These are phyloP conservation scores for Collybia nuda DNA, from an alignment of 768 basidiomycete species.

Conservation along the genomic window DNA sequence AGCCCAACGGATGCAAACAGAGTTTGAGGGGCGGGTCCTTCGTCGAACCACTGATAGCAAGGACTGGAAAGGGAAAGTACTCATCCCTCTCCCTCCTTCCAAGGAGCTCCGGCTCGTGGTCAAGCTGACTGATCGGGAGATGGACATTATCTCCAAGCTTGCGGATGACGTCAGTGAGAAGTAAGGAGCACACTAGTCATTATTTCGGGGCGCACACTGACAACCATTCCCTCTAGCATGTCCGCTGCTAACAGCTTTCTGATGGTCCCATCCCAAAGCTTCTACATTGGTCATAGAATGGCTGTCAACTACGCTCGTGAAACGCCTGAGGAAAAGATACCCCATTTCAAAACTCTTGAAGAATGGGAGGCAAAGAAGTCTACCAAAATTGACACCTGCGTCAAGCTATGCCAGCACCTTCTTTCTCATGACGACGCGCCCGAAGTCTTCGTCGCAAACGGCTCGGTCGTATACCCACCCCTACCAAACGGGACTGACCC, in stretches of 20 bases:
- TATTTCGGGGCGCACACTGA: neutral
- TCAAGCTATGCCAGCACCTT: slow-evolving; percentile 1
- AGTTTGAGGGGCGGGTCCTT: slow-evolving; percentile 7
- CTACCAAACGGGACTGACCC: neutral
- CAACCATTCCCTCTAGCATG: neutral
- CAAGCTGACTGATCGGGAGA: slow-evolving; percentile 1
- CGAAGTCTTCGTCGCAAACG: slow-evolving; percentile 4
- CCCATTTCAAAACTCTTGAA: slow-evolving; percentile 4
- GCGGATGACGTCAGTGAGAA: neutral
- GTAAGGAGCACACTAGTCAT: too few relatives aligned
- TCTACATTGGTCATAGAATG: slow-evolving; percentile 9
- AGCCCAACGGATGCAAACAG: slow-evolving; percentile 5
- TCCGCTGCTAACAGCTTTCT: neutral
- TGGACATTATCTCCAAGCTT: neutral
- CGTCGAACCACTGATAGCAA: slow-evolving; percentile 2
- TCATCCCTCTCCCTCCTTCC: slow-evolving; percentile 6
- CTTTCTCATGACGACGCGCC: slow-evolving; percentile 5
- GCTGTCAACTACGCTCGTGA: slow-evolving; percentile 6
- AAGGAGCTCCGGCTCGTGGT: slow-evolving; percentile 3
- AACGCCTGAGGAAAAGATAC: slow-evolving; percentile 1
- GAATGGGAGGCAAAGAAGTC: slow-evolving; percentile 7
- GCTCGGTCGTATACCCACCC: neutral
- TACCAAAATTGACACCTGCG: slow-evolving; percentile 10
- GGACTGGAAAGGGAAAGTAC: neutral
- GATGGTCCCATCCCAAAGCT: neutral